Conservation (phyloP, 495 filamentous ascomycete genomes). For the Parathielavia hyrcaniae region DNA sequence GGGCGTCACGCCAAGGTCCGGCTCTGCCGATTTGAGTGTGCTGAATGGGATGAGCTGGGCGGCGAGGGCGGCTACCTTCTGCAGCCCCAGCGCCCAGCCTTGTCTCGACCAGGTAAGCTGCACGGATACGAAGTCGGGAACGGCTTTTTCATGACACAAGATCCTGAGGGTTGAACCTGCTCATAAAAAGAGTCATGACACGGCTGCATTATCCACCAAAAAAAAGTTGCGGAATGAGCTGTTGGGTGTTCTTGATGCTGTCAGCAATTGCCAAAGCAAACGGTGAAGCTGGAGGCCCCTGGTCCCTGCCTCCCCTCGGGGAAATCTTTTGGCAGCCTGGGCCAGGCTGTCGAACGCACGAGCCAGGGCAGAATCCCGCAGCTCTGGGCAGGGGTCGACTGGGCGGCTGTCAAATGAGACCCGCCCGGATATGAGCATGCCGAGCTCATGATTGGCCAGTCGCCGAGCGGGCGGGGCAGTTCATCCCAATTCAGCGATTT, state of each 20-base stretch:
- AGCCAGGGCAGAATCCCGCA: conserved; percentile 10
- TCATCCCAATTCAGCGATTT: conserved; percentile 28
- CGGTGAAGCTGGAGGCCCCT: not conserved
- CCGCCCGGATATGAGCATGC: not conserved
- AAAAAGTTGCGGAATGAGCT: not conserved
- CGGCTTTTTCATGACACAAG: too few species aligned
- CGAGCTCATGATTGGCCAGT: conserved; percentile 11
- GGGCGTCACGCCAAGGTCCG: too few species aligned
- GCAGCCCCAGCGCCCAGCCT: too few species aligned
- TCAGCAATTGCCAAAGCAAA: not conserved
- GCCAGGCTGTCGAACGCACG: conserved; percentile 4
- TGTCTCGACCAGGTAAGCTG: too few species aligned
- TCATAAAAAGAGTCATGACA: too few species aligned
- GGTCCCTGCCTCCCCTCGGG: not conserved
- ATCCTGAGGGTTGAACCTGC: not conserved
- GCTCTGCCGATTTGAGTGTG: too few species aligned
- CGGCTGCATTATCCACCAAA: conserved; percentile 2
- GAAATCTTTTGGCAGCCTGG: conserved; percentile 2
- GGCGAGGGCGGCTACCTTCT: too few species aligned
- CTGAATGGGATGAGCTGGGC: too few species aligned
- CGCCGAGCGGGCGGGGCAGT: conserved; percentile 6
- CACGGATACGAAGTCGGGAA: too few species aligned
- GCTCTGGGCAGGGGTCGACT: conserved; percentile 1
- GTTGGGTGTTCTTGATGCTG: conserved; percentile 1
- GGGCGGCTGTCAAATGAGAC: conserved; percentile 24